Evolutionary conservation across 176 grass and related monocot species (phyloP).

Genomic region (Rhynchospora tenuis): DNA sequence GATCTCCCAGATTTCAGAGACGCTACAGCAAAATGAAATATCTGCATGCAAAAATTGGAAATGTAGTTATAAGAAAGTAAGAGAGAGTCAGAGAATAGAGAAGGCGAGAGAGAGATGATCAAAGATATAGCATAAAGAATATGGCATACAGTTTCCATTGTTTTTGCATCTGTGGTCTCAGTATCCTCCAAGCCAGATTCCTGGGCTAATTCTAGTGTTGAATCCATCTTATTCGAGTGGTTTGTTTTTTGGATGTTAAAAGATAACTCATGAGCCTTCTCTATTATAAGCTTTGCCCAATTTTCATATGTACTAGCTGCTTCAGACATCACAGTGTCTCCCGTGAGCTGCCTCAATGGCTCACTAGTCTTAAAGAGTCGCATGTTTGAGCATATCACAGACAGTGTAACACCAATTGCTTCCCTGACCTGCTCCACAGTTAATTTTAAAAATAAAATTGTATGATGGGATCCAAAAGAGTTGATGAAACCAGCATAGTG

Average conservation of each 20-base stretch:
- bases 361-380: slow-evolving; percentile 41
- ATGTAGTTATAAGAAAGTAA: slow-evolving; percentile 15
- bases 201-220: slow-evolving; percentile 26
- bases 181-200: slow-evolving; percentile 42
- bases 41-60: slow-evolving; percentile 36
- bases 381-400: slow-evolving; percentile 79
- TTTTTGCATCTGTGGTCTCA: slow-evolving; percentile 43
- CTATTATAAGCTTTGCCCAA: slow-evolving; percentile 62
- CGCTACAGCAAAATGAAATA: slow-evolving; percentile 88
- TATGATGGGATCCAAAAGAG: neutral
- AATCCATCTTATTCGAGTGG: slow-evolving; percentile 52
- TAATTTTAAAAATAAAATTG: neutral
- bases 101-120: slow-evolving; percentile 8
- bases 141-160: slow-evolving; percentile 78
- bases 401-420: slow-evolving; percentile 81
- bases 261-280: slow-evolving; percentile 69
- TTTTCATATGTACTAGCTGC: slow-evolving; percentile 33
- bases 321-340: slow-evolving; percentile 45
- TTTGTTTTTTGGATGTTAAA: slow-evolving; percentile 63
- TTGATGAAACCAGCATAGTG: neutral
- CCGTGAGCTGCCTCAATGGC: slow-evolving; percentile 20
- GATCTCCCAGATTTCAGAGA: slow-evolving; percentile 91
- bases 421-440: slow-evolving; percentile 63
- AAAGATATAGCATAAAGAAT: neutral
- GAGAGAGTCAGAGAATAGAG: neutral